Percentiles rank a stretch among this genome's conserved stretches.
These are phyloP conservation scores for Berberis vulgaris DNA, from an alignment of 164 flowering plant species.

Conservation along the genomic window DNA sequence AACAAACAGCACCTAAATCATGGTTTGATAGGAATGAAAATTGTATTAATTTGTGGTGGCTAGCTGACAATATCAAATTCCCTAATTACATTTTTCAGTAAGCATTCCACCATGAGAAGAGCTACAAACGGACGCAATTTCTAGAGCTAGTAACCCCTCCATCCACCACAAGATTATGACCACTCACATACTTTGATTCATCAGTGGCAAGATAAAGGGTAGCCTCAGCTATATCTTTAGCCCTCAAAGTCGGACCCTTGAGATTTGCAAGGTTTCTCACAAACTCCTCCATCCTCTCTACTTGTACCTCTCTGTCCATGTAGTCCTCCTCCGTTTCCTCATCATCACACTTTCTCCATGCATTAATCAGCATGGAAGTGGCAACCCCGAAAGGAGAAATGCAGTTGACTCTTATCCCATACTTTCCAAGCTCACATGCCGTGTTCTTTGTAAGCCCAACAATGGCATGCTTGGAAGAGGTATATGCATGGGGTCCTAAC, in stretches of 20 bases:
- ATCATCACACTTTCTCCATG: slow-evolving; percentile 35
- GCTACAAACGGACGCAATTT: slow-evolving; percentile 29
- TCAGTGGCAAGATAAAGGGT: slow-evolving; percentile 72
- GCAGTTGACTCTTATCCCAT: slow-evolving; percentile 79
- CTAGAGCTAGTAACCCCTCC: slow-evolving; percentile 68
- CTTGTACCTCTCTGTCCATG: slow-evolving; percentile 34
- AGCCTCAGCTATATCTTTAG: slow-evolving; percentile 69
- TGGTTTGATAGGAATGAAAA: too few species aligned
- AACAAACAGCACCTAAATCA: too few species aligned
- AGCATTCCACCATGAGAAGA: background rate
- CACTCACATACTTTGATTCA: slow-evolving; percentile 72
- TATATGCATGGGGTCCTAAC: slow-evolving; percentile 73
- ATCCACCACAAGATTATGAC: slow-evolving; percentile 77
- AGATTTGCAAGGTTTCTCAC: slow-evolving; percentile 53
- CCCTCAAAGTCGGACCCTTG: slow-evolving; percentile 38
- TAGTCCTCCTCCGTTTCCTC: slow-evolving; percentile 24
- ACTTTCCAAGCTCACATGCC: slow-evolving; percentile 69
- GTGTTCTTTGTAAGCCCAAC: slow-evolving; percentile 76
- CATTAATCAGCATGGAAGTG: slow-evolving; percentile 66
- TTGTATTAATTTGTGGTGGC: too few species aligned
- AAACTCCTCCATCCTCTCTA: slow-evolving; percentile 69
- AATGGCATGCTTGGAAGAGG: slow-evolving; percentile 81
- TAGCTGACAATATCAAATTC: background rate
- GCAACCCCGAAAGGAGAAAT: slow-evolving; percentile 93
- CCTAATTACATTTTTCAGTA: background rate